Conservation (phyloP, 2,329 filamentous ascomycete species). For the Aspergillus floridensis region DNA sequence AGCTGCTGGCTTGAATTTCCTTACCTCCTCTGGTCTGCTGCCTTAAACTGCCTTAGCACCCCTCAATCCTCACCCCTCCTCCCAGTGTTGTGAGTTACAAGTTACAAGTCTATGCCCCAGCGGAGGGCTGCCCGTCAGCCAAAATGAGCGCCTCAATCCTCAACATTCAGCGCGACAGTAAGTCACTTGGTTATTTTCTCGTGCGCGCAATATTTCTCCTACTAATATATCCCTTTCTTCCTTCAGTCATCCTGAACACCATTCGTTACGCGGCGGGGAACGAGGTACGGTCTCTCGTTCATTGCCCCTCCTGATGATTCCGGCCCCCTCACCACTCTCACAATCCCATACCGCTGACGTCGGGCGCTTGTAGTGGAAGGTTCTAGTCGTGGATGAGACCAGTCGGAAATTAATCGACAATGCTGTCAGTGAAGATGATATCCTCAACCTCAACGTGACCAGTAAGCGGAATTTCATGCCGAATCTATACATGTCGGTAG, state of each 20-base stretch:
- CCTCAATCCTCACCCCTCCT: constrained; percentile 7
- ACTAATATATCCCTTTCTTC: not conserved
- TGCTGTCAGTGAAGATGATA: constrained; percentile 90
- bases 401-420: constrained; percentile 87
- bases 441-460: constrained; percentile 93
- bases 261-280: constrained; percentile 76
- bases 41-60: not conserved
- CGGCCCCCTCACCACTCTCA: not conserved
- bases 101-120: constrained; percentile 18
- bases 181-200: constrained; percentile 25
- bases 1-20: not conserved
- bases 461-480: constrained; percentile 57
- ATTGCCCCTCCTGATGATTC: constrained; percentile 24
- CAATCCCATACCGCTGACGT: constrained; percentile 26
- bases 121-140: constrained; percentile 39
- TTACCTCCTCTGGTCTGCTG: not conserved
- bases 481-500: constrained; percentile 5
- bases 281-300: constrained; percentile 59
- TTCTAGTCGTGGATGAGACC: constrained; percentile 80
- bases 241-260: constrained; percentile 65
- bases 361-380: constrained; percentile 74
- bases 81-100: constrained; percentile 6
- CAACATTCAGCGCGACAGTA: constrained; percentile 76
- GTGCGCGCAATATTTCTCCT: too few relatives aligned
- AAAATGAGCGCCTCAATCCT: constrained; percentile 83